Evolutionary conservation across 306 rosid species (phyloP).

Genomic region (Cucumis hystrix): DNA sequence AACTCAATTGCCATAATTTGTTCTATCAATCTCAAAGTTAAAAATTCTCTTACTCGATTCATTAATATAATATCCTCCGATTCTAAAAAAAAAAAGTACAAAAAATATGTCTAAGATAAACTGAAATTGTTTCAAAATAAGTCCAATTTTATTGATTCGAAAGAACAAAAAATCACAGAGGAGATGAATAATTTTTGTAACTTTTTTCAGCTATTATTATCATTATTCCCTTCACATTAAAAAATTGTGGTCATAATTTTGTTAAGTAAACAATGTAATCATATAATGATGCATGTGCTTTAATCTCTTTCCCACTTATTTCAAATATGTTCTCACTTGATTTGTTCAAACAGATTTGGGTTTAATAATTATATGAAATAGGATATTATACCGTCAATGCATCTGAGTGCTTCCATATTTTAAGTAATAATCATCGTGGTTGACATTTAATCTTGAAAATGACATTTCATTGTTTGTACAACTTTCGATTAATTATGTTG

Average conservation of each 20-base stretch:
- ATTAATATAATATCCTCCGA: too few species aligned
- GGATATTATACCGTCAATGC: neutral
- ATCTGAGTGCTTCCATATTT: neutral
- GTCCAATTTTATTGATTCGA: too few species aligned
- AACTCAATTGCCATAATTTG: too few species aligned
- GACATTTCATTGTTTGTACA: neutral
- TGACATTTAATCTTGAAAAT: neutral
- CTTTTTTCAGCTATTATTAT: neutral
- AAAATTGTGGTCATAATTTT: neutral
- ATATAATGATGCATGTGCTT: neutral
- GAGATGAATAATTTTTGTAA: too few species aligned
- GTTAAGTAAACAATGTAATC: neutral
- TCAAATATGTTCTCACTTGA: neutral
- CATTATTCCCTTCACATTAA: neutral
- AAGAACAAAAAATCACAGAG: too few species aligned
- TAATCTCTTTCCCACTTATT: neutral
- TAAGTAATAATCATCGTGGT: neutral
- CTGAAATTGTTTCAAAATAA: too few species aligned
- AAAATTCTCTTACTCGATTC: too few species aligned
- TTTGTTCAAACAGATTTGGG: neutral
- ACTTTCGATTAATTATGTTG: neutral
- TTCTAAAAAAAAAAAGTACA: too few species aligned
- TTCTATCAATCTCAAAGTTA: too few species aligned
- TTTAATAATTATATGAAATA: neutral
- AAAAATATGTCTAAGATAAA: too few species aligned